Evolutionary conservation across 371 early-diverging fungal genomes (phyloP).

Genomic region (Mucor indicus): DNA sequence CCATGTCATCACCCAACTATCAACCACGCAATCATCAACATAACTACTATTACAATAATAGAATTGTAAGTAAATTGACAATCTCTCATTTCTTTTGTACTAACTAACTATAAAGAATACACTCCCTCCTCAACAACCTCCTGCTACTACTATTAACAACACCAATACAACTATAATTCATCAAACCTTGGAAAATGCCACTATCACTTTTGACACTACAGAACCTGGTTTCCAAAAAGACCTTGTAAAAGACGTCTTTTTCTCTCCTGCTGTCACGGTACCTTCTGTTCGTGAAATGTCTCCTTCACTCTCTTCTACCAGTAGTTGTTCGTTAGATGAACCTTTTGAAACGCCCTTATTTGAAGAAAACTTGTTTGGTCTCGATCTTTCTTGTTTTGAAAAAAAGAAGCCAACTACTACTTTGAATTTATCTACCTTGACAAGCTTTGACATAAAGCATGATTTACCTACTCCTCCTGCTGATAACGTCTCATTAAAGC

Average conservation of each 20-base stretch:
- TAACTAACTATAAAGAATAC: no score
- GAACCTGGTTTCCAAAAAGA: conserved; percentile 31
- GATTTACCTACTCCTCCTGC: no score
- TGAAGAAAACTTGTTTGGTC: conserved; percentile 12
- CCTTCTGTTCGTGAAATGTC: conserved; percentile 18
- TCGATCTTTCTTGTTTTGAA: no score
- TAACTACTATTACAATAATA: background rate
- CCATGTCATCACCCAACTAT: conserved; percentile 12
- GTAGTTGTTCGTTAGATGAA: no score
- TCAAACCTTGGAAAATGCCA: conserved; percentile 50
- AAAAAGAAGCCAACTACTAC: conserved; percentile 13
- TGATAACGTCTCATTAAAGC: no score
- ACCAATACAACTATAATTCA: conserved; percentile 46
- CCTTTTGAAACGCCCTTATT: conserved; percentile 4
- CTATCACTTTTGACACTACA: conserved; percentile 41
- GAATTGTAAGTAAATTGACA: background rate
- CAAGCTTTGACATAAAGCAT: no score
- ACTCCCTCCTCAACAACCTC: background rate
- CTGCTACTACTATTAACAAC: conserved; percentile 3
- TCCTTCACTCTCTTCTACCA: conserved; percentile 5
- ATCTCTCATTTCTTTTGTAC: no score
- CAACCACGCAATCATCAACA: no score
- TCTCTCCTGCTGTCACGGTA: conserved; percentile 46
- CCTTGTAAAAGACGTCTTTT: conserved; percentile 47
- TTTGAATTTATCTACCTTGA: no score